A percentile compares a stretch with the other conserved stretches of the same genome.
Conservation (phyloP, 345 rosid species). For the Raphanus raphanistrum region DNA sequence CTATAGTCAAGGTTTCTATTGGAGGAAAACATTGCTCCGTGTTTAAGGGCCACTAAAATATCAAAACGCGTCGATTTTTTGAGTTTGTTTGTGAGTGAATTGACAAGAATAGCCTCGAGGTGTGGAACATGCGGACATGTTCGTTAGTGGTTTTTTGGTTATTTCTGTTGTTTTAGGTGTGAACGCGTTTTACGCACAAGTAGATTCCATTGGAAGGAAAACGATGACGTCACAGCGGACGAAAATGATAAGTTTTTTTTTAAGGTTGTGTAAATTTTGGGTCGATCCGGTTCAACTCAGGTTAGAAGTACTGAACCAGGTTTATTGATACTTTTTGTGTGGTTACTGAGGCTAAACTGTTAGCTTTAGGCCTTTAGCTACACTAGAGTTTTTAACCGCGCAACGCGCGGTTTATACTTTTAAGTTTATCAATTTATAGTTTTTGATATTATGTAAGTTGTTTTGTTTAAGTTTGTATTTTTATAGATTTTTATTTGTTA, state of each 20-base stretch:
- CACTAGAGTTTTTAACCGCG: neutral
- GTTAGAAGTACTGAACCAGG: too few species aligned
- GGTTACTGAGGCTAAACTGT: too few species aligned
- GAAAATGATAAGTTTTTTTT: neutral
- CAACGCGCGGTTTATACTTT: neutral
- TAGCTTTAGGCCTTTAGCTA: too few species aligned
- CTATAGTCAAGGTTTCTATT: slow-evolving; percentile 5
- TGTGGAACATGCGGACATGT: neutral
- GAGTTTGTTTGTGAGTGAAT: neutral
- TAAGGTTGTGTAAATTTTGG: neutral
- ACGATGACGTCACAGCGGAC: neutral
- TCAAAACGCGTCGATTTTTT: slow-evolving; percentile 29
- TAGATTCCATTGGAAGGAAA: slow-evolving; percentile 39
- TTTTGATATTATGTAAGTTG: neutral
- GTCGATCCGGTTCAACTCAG: too few species aligned
- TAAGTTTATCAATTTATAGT: too few species aligned
- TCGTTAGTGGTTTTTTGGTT: slow-evolving; percentile 21
- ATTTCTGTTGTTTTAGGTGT: slow-evolving; percentile 32
- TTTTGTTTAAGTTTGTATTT: too few species aligned
- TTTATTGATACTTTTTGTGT: too few species aligned
- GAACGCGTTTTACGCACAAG: slow-evolving; percentile 40
- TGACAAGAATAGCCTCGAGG: slow-evolving; percentile 13
- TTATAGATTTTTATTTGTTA: too few species aligned
- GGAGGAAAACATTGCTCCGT: slow-evolving; percentile 31
- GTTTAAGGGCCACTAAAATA: slow-evolving; percentile 29